Evolutionary conservation across 2,329 filamentous ascomycete genomes (phyloP), one percentile per base, ranked within the genome.

Genomic region (Helicocarpus griseus): DNA sequence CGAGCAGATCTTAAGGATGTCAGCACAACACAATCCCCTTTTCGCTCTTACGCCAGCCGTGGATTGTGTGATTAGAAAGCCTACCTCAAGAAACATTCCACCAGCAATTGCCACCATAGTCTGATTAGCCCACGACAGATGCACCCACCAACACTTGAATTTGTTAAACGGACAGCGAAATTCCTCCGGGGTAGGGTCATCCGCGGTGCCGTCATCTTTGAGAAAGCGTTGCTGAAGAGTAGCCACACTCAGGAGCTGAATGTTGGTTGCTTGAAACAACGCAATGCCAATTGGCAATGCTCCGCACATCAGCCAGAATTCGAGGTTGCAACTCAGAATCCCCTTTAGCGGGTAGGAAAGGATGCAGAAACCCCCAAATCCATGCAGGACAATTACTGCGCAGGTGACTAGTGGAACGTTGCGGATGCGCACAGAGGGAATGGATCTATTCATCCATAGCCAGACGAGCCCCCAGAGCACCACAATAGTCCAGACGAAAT

Each of bases 301-400:
- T 43, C 80, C 68, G 56, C 75, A 74, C 81, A 83, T 83, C 63
- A 82, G 73, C 80, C 80, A 83, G 62, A 74, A 83, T 64, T 83
- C 78, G 19, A 71, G 69, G 17, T 69, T 65, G 52, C 78, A 77
- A 0, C 77, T 73, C 17, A 57, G 56, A n/a, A 38, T 35, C 9
- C 57, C 58, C 49, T 58, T 59, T 29, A 63, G 53, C 4, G 59
- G 54, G 50, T 65, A 65, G 13, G 56, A 56, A 24, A 62, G 48
- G 31, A 63, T 57, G 51, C 52, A 56, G 40, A 61, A 47, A 17
- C 61, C 53, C 45, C 56, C 51, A 46, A 61, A 65, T 17, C 61
- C 54, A 51, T 65, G 63, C 36, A 65, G 58, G 28, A 59, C 49
- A n/a, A 58, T 49, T 21, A 64, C 47, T 11, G 62, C 53, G 14